These are phyloP conservation scores for Protea cynaroides DNA, from an alignment of 164 flowering plant genomes.

Conservation along the genomic window DNA sequence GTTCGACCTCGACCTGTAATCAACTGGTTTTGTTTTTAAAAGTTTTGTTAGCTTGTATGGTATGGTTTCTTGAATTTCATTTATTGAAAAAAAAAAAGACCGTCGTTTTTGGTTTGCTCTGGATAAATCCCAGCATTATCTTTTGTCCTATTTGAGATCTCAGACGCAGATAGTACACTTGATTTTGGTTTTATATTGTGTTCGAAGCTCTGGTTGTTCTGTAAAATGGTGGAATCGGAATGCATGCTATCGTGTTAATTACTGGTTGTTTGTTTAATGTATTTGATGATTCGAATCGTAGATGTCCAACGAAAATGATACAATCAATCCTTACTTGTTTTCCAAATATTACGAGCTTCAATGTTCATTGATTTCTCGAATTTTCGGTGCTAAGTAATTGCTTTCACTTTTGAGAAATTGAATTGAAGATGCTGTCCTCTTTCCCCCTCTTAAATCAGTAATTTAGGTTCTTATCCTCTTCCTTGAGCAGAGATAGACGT, in stretches of 20 bases:
- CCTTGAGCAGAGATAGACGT: slow-evolving; percentile 27
- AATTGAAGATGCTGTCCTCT: neutral
- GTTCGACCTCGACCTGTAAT: neutral
- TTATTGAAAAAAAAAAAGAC: neutral
- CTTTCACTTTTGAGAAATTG: neutral
- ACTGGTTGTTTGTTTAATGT: neutral
- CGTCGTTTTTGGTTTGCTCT: neutral
- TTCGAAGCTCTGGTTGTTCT: slow-evolving; percentile 1
- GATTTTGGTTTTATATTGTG: neutral
- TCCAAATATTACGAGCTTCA: neutral
- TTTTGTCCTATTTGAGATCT: slow-evolving; percentile 10
- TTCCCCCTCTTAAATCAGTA: neutral
- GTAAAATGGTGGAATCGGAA: slow-evolving; percentile 11
- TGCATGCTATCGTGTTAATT: neutral
- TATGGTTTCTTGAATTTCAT: too few relatives aligned
- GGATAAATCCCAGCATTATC: slow-evolving; percentile 2
- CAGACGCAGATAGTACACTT: slow-evolving; percentile 6
- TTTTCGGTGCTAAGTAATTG: neutral
- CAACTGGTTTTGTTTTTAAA: neutral
- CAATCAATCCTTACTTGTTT: too few relatives aligned
- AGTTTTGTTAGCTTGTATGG: neutral
- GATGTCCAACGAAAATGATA: too few relatives aligned
- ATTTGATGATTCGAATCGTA: neutral
- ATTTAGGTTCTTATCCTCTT: neutral
- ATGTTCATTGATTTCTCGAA: neutral